Evolutionary conservation across 73 alveolate genomes (phyloP).

Genomic region (Paramecium sonneborni): DNA sequence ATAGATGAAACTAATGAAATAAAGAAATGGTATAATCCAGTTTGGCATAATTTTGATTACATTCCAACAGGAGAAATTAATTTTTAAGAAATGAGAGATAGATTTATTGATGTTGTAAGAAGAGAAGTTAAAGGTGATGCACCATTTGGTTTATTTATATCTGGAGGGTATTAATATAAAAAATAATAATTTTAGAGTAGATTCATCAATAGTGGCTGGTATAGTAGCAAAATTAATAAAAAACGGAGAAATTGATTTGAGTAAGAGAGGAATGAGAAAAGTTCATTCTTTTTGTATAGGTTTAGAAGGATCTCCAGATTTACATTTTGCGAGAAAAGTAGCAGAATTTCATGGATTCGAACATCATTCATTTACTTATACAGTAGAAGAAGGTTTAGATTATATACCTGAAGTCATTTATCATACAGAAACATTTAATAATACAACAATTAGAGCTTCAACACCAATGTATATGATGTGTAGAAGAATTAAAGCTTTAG

Average conservation of each 20-base stretch:
- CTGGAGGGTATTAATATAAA: constrained; percentile 52
- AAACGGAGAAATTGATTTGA: constrained; percentile 61
- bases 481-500: constrained; percentile 75
- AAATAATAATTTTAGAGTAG: constrained; percentile 68
- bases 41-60: constrained; percentile 59
- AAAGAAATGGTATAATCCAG: constrained; percentile 59
- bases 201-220: constrained; percentile 69
- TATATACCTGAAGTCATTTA: constrained; percentile 84
- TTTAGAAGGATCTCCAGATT: constrained; percentile 84
- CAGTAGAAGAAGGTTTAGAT: constrained; percentile 86
- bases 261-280: constrained; percentile 58
- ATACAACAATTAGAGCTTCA: constrained; percentile 86
- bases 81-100: constrained; percentile 68
- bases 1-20: constrained; percentile 9
- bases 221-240: constrained; percentile 65
- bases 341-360: constrained; percentile 84
- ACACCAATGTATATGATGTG: constrained; percentile 91
- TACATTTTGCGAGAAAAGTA: constrained; percentile 68
- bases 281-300: constrained; percentile 84
- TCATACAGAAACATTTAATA: constrained; percentile 85
- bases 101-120: constrained; percentile 62
- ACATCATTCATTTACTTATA: constrained; percentile 82
- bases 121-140: constrained; percentile 74
- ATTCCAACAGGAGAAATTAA: constrained; percentile 54
- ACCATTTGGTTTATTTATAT: constrained; percentile 79